Percentiles rank a stretch among this genome's conserved stretches.
These are phyloP conservation scores for Cladosporium austrohemisphaericum DNA, from an alignment of 2,329 filamentous ascomycete genomes.

Conservation along the genomic window DNA sequence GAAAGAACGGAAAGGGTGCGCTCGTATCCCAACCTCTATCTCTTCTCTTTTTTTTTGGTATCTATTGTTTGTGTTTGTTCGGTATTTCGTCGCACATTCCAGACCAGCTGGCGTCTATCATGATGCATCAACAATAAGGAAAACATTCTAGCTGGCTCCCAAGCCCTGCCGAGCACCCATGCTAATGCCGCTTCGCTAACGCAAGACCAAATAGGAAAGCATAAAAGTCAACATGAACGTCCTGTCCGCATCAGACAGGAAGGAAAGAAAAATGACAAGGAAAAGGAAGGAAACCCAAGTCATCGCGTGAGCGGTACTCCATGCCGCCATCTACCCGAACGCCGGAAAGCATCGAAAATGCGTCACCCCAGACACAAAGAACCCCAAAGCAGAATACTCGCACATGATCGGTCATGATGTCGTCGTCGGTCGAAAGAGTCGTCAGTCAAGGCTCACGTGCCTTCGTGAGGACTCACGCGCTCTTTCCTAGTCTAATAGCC, in stretches of 20 bases:
- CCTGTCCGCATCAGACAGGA: too few species aligned
- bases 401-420: too few species aligned
- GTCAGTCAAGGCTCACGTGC: too few species aligned
- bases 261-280: too few species aligned
- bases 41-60: background rate
- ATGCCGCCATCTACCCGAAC: too few species aligned
- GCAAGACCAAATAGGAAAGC: too few species aligned
- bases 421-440: background rate
- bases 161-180: background rate
- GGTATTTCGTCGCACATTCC: background rate
- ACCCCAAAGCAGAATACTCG: too few species aligned
- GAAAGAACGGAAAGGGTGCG: background rate
- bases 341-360: too few species aligned
- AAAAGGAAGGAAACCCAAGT: too few species aligned
- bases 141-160: background rate
- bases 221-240: too few species aligned
- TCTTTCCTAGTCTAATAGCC: background rate
- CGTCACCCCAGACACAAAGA: too few species aligned
- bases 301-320: too few species aligned
- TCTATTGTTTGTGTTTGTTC: background rate
- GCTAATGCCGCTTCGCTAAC: constrained; percentile 7
- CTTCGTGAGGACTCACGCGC: background rate
- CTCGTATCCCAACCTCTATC: background rate
- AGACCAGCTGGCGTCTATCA: constrained; percentile 3
- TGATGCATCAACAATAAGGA: background rate